These are phyloP conservation scores for Mortierella sp. DNA, from an alignment of 371 early-diverging fungal species.

Conservation along the genomic window DNA sequence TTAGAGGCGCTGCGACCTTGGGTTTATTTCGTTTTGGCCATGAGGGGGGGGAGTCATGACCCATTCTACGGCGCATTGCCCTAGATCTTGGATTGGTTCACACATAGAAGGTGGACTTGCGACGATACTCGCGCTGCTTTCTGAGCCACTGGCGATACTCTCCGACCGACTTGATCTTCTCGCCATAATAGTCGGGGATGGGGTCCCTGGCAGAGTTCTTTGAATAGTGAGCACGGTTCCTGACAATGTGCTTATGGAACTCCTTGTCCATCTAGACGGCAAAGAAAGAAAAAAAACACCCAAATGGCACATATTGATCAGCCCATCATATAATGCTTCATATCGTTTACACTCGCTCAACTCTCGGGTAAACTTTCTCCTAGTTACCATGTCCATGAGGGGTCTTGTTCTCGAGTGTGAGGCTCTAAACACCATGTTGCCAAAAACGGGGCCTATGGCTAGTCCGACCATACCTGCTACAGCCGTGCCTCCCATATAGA, in stretches of 20 bases:
- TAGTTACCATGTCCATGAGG: conserved; percentile 68
- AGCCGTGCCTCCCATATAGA: conserved; percentile 70
- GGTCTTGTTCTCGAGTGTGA: conserved; percentile 63
- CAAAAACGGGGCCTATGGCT: conserved; percentile 76
- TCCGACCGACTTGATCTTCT: conserved; percentile 83
- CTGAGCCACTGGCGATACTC: conserved; percentile 91
- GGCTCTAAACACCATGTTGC: conserved; percentile 71
- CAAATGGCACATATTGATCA: no score
- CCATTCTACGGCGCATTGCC: no score
- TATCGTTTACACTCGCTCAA: no score
- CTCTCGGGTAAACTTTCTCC: no score
- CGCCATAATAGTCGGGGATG: conserved; percentile 94
- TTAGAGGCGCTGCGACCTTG: no score
- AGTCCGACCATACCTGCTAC: conserved; percentile 72
- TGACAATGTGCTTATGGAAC: conserved; percentile 82
- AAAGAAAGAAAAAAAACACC: no score
- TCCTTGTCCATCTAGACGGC: conserved; percentile 69
- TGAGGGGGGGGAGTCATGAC: no score
- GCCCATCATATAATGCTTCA: no score
- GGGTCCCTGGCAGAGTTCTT: conserved; percentile 80
- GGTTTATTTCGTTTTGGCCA: no score
- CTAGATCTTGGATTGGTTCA: no score
- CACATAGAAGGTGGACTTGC: conserved; percentile 75
- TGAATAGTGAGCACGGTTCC: conserved; percentile 82
- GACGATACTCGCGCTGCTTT: conserved; percentile 85